Conservation (phyloP, 2,329 filamentous ascomycete species). For the Fusarium tjaetaba region DNA sequence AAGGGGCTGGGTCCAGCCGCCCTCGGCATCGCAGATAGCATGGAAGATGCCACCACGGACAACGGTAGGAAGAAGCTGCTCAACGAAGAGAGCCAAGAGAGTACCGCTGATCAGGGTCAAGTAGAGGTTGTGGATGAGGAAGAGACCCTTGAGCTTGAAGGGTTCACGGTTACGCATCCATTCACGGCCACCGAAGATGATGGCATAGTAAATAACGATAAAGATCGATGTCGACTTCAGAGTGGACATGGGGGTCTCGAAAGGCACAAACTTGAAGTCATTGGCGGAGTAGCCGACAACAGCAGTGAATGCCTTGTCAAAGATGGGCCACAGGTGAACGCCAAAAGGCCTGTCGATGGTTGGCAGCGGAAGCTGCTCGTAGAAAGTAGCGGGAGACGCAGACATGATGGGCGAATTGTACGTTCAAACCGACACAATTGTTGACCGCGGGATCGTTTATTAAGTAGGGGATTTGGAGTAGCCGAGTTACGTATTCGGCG, state of each 20-base stretch:
- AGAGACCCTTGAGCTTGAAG: conserved; percentile 87
- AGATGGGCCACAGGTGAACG: conserved; percentile 91
- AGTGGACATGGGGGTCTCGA: conserved; percentile 89
- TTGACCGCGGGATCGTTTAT: conserved; percentile 20
- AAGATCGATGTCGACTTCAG: conserved; percentile 83
- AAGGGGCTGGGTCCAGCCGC: conserved; percentile 93
- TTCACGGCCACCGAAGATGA: conserved; percentile 93
- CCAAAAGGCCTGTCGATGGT: conserved; percentile 94
- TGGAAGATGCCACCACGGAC: conserved; percentile 85
- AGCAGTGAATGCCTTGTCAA: conserved; percentile 83
- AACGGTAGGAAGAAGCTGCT: conserved; percentile 88
- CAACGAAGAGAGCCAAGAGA: conserved; percentile 85
- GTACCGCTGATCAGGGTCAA: conserved; percentile 85
- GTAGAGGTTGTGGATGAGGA: conserved; percentile 97
- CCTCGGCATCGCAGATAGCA: conserved; percentile 80
- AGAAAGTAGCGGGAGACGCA: conserved; percentile 56
- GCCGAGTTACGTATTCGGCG: conserved; percentile 30
- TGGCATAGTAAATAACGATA: conserved; percentile 87
- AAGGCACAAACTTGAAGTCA: conserved; percentile 85
- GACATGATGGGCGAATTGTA: conserved; percentile 48
- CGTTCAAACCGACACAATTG: conserved; percentile 17
- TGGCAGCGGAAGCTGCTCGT: conserved; percentile 72
- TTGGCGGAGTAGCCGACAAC: conserved; percentile 84
- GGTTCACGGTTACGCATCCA: conserved; percentile 88
- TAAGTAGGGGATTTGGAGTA: conserved; percentile 12